These are phyloP conservation scores for Teratosphaeria viscida DNA, from an alignment of 2,329 filamentous ascomycete genomes.

Conservation along the genomic window DNA sequence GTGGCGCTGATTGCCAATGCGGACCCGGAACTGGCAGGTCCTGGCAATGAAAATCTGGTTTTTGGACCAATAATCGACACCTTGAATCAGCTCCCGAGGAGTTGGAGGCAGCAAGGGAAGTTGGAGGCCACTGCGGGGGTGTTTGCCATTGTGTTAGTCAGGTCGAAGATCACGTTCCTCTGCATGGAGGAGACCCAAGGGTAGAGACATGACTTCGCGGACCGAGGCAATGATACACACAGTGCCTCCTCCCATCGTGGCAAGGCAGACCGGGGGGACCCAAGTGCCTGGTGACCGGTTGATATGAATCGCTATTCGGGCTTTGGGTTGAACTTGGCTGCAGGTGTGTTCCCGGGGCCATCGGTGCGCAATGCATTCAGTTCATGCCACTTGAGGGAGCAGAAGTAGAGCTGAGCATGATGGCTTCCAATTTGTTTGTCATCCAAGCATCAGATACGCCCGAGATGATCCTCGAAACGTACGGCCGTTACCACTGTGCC, in stretches of 20 bases:
- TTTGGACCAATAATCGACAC: neutral
- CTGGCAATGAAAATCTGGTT: neutral
- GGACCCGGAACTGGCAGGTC: neutral
- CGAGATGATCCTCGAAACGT: too few species aligned
- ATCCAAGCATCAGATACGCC: neutral
- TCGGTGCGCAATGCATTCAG: neutral
- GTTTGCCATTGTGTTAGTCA: neutral
- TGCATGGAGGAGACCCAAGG: neutral
- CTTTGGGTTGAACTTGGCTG: neutral
- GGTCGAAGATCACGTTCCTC: neutral
- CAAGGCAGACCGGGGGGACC: neutral
- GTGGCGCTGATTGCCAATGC: neutral
- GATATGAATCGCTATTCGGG: neutral
- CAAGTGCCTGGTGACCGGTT: neutral
- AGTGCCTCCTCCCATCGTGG: neutral
- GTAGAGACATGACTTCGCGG: neutral
- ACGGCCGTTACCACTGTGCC: too few species aligned
- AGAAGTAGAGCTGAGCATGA: neutral
- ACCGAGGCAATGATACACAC: neutral
- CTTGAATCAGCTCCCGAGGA: neutral
- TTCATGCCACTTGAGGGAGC: neutral
- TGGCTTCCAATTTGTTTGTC: neutral
- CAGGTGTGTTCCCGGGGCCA: neutral
- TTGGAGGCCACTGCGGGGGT: neutral
- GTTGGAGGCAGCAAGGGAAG: neutral